A percentile compares a stretch with the other conserved stretches of the same genome.
These are phyloP conservation scores for Vaccinium macrocarpon DNA, from an alignment of 148 eudicot species.

Conservation along the genomic window DNA sequence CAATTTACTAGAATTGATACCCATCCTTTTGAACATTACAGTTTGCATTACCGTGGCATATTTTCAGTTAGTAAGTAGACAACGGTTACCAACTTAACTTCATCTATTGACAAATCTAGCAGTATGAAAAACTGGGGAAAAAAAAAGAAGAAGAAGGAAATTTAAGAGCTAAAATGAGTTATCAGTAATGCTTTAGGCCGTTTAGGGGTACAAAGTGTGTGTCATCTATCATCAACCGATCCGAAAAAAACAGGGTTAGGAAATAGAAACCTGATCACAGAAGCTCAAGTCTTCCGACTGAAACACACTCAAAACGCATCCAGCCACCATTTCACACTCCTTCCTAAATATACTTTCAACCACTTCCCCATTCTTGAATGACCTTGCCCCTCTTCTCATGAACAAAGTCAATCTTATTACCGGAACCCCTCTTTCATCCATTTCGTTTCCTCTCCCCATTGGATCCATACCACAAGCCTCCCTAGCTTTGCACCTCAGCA, in stretches of 20 bases:
- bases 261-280: slow-evolving; percentile 39
- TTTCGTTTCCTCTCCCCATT: slow-evolving; percentile 18
- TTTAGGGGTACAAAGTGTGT: too few species aligned
- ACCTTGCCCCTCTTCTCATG: slow-evolving; percentile 44
- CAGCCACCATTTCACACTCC: slow-evolving; percentile 35
- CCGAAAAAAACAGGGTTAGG: not conserved
- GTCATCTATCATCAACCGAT: too few species aligned
- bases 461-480: slow-evolving; percentile 26
- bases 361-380: slow-evolving; percentile 30
- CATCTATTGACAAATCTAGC: too few species aligned
- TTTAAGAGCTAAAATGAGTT: too few species aligned
- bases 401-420: slow-evolving; percentile 41
- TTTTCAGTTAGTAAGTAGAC: too few species aligned
- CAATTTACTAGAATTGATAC: too few species aligned
- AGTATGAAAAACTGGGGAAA: too few species aligned
- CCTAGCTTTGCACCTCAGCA: slow-evolving; percentile 45
- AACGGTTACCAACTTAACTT: too few species aligned
- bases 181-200: too few species aligned
- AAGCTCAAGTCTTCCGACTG: slow-evolving; percentile 46
- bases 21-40: too few species aligned
- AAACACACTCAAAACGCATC: slow-evolving; percentile 33
- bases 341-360: slow-evolving; percentile 32
- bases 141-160: too few species aligned
- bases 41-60: too few species aligned
- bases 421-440: slow-evolving; percentile 25